phyloP scores from a whole-genome alignment of 179 eudicot species.

The Silene vulgaris region DNA sequence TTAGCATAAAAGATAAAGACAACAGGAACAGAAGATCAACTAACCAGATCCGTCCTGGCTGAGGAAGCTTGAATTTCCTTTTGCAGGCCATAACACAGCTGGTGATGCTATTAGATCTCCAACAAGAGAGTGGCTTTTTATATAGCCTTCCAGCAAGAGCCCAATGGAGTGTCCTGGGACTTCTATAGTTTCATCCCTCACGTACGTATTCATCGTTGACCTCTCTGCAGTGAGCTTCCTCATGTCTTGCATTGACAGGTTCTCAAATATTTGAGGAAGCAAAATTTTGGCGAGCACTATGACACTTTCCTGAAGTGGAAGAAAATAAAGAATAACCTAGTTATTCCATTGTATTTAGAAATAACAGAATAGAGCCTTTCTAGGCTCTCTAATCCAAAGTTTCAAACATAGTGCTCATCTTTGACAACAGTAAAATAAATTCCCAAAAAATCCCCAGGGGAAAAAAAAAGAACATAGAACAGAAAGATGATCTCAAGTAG shows the following conservation, averaged over 20 bases:
- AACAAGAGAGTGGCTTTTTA: constrained; percentile 43
- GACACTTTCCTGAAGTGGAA: constrained; percentile 63
- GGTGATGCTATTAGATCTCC: constrained; percentile 67
- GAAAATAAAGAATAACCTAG: neutral
- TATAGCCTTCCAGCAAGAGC: constrained; percentile 69
- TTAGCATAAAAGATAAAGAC: neutral
- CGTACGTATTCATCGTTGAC: constrained; percentile 51
- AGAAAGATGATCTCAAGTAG: neutral
- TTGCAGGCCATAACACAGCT: constrained; percentile 50
- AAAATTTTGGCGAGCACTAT: constrained; percentile 63
- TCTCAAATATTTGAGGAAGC: constrained; percentile 75
- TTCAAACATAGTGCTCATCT: neutral
- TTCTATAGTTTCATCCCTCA: constrained; percentile 78
- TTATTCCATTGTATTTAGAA: neutral
- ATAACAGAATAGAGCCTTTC: no score
- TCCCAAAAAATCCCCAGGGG: neutral
- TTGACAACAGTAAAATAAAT: neutral
- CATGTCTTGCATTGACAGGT: constrained; percentile 70
- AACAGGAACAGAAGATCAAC: neutral
- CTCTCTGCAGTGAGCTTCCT: constrained; percentile 72
- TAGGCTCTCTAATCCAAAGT: neutral
- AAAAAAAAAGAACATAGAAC: neutral
- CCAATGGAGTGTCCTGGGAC: constrained; percentile 58
- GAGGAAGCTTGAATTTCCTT: constrained; percentile 38
- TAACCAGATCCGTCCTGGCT: constrained; percentile 57